Evolutionary conservation across 2,329 filamentous ascomycete genomes (phyloP), one percentile per base, ranked within the genome.

Genomic region (Colletotrichum cereale): DNA sequence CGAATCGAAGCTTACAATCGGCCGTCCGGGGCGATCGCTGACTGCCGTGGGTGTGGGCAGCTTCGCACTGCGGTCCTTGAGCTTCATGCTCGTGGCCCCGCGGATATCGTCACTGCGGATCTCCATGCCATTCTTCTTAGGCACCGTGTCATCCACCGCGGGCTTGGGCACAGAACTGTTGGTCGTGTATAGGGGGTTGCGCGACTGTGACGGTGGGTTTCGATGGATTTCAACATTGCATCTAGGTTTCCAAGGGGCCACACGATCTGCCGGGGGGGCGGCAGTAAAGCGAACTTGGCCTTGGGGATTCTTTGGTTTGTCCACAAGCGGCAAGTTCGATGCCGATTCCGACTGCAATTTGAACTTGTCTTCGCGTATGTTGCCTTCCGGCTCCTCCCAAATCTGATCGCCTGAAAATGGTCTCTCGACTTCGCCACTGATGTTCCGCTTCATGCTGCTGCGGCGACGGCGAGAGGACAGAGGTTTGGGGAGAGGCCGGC

Each of bases 1-100:
- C 78, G 89, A 89, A 83, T 97, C 89, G 87, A 98, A 98, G 88
- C 96, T 98, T 87, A 98, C 96, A 86, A 98, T 98, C 74, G 96
- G 96, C 79, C 96, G 91, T 77, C 94, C 94, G 77, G 93, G 92
- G 79, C 89, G 93, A 84, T 98, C 93, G 84, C 95, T 98, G 82
- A 98, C 95, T 78, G 93, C 92, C 66, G 93, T 94, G 75, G 96
- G 96, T 78, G 92, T 96, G 36, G 95, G 96, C 73, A 98, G 86
- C 79, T 93, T 97, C 68, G 91, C 83, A 82, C 95, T 98, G 78
- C 95, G 91, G 81, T 97, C 94, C 80, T 91, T 95, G 74, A 96
- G 85, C 79, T 87, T 92, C 89, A 97, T 97, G 82, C 93, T 96
- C 10, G 96, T 98, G 66, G 96, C 96, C 75, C 93, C 90, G 71